phyloP scores from a whole-genome alignment of 371 early-diverging fungal genomes.

The Blakeslea trispora region DNA sequence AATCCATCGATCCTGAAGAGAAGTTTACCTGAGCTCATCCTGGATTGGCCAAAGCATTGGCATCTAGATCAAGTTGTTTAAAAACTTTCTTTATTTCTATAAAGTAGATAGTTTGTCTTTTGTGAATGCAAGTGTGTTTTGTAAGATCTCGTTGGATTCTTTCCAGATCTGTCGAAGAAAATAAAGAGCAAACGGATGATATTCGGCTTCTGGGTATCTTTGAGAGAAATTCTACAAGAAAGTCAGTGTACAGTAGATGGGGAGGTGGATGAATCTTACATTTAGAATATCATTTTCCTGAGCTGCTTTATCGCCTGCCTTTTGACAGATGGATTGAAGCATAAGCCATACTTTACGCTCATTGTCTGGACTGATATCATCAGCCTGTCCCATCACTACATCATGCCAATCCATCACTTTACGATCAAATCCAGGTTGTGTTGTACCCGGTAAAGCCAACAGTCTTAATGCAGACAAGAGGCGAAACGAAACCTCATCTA shows the following conservation, averaged over 20 bases:
- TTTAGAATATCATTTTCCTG: conserved; percentile 21
- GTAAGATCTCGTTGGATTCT: conserved; percentile 22
- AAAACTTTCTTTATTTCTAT: too few relatives aligned
- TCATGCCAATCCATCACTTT: conserved; percentile 55
- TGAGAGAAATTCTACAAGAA: conserved; percentile 8
- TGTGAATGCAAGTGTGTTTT: too few relatives aligned
- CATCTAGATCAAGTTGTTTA: too few relatives aligned
- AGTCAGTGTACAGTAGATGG: too few relatives aligned
- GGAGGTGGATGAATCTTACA: conserved; percentile 26
- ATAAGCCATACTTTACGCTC: conserved; percentile 48
- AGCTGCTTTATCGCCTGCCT: conserved; percentile 13
- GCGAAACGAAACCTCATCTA: conserved; percentile 55
- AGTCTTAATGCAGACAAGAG: conserved; percentile 51
- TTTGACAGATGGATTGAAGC: conserved; percentile 36
- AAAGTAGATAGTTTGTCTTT: too few relatives aligned
- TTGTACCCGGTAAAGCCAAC: conserved; percentile 35
- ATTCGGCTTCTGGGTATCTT: conserved; percentile 18
- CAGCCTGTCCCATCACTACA: conserved; percentile 55
- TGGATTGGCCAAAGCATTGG: conserved; percentile 23
- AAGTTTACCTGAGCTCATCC: conserved; percentile 5
- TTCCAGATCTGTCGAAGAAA: conserved; percentile 27
- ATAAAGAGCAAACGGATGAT: conserved; percentile 29
- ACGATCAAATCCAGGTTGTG: conserved; percentile 35
- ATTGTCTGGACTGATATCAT: conserved; percentile 52
- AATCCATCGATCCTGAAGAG: neutral